Base-by-base conservation (phyloP, 2,329 filamentous ascomycete genomes). In the Aspergillus sp. region DNA sequence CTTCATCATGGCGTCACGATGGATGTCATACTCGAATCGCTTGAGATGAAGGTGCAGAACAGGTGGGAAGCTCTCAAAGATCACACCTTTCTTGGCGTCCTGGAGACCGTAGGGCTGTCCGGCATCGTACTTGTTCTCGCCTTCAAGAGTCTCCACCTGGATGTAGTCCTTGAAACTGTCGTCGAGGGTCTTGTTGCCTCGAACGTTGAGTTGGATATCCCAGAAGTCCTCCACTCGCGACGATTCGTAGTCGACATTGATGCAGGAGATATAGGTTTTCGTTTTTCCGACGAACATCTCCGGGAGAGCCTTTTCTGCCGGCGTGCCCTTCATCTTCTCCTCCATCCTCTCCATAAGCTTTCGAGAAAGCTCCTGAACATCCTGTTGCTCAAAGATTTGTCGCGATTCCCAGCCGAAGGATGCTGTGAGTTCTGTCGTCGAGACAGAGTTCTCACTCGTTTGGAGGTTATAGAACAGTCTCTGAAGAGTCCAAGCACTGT, bases 361-460 rank as follows among this genome's bases (percentile, higher is more conserved):
- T 59, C 96, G 87, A 36, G 93, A 98, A 36, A 99, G 82, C 75
- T 99, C 95, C 75, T 99, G 95, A 8, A 99, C 95, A 77, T 99
- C 95, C 77, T 99, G 95, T 75, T 99, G 95, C 78, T 98, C 94
- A 69, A 99, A 99, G 56, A 98, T 97, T 73, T 99, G 94, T 65
- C 92, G 87, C 2, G 94, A 96, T 71, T 99, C 94, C 95, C 95
- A 99, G 23, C 95, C 95, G 75, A 99, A 99, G 0, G 95, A 98
- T 67, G 92, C 91, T 6, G 95, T 99, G 41, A 99, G 85, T 73
- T 99, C 95, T 55, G 90, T 92, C 1, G 95, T 99, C 41, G 91
- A 87, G 2, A 99, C 94, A 0, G 96, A 91, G 38, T 83, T 80
- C 55, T 89, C 88, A 41, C 89, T 94, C 12, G 92, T 96, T 75